Evolutionary conservation across 2,329 filamentous ascomycete genomes (phyloP).

Genomic region (Diaporthe sp.): DNA sequence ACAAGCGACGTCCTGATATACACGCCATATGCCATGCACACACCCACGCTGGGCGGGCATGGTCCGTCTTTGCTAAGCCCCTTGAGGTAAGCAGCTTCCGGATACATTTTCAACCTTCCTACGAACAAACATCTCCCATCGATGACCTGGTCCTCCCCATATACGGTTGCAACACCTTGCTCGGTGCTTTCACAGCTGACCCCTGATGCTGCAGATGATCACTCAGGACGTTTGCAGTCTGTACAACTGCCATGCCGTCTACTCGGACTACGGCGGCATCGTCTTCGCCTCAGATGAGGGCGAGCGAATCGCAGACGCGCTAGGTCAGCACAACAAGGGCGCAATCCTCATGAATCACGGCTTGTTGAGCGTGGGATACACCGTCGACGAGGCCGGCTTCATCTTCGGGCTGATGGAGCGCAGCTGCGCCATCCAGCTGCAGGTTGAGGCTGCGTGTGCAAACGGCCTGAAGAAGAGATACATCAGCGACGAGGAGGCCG

Average conservation of each 20-base stretch:
- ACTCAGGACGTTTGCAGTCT: conserved; percentile 77
- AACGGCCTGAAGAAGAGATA: conserved; percentile 58
- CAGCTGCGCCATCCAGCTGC: conserved; percentile 77
- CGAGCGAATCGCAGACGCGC: conserved; percentile 71
- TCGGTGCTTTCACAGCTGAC: too few relatives aligned
- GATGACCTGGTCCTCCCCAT: too few relatives aligned
- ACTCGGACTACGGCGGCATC: conserved; percentile 69
- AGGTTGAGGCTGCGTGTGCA: conserved; percentile 74
- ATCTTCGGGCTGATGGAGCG: conserved; percentile 78
- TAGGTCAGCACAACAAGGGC: conserved; percentile 71
- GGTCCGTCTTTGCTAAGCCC: conserved; percentile 73
- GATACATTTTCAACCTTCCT: too few relatives aligned
- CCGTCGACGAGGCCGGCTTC: conserved; percentile 82
- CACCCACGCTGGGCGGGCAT: conserved; percentile 75
- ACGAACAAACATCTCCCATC: too few relatives aligned
- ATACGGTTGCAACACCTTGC: too few relatives aligned
- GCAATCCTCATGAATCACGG: conserved; percentile 81
- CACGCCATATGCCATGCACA: conserved; percentile 79
- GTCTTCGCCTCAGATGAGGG: conserved; percentile 76
- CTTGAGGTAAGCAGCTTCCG: conserved; percentile 59
- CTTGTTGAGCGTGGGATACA: conserved; percentile 77
- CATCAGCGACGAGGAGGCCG: conserved; percentile 56
- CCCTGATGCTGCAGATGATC: conserved; percentile 63
- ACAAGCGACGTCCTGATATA: conserved; percentile 75
- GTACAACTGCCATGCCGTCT: conserved; percentile 73